These are phyloP conservation scores for Harringtonia lauricola DNA, from an alignment of 2,329 filamentous ascomycete species.

Conservation along the genomic window DNA sequence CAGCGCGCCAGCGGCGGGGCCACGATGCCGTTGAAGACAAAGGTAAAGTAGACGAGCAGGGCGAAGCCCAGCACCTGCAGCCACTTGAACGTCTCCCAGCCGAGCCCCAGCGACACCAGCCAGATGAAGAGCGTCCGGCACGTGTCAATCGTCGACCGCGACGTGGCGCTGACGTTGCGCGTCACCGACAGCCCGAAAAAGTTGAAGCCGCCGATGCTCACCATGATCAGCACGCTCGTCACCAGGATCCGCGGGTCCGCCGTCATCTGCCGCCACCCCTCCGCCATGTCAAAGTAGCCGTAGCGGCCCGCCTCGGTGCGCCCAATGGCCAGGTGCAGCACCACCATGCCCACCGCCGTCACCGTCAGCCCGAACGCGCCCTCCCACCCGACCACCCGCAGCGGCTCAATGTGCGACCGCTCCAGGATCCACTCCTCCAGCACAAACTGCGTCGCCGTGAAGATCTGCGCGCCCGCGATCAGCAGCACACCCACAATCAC, in stretches of 20 bases:
- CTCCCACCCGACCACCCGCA: slow-evolving; percentile 93
- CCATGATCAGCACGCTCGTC: slow-evolving; percentile 85
- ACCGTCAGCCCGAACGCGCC: slow-evolving; percentile 80
- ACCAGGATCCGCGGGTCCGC: slow-evolving; percentile 59
- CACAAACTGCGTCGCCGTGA: slow-evolving; percentile 94
- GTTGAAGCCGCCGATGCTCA: slow-evolving; percentile 98
- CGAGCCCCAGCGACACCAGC: slow-evolving; percentile 83
- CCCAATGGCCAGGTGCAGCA: slow-evolving; percentile 70
- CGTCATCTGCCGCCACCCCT: slow-evolving; percentile 74
- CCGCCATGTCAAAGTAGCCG: slow-evolving; percentile 83
- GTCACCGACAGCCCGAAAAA: slow-evolving; percentile 97
- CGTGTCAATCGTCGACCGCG: slow-evolving; percentile 92
- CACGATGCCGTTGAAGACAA: slow-evolving; percentile 92
- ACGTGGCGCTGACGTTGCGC: slow-evolving; percentile 78
- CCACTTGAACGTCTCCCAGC: slow-evolving; percentile 98
- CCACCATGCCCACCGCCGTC: slow-evolving; percentile 67
- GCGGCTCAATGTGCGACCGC: slow-evolving; percentile 55
- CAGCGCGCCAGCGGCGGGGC: slow-evolving; percentile 65
- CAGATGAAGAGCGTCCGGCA: slow-evolving; percentile 97
- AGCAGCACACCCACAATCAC: slow-evolving; percentile 77
- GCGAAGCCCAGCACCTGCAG: slow-evolving; percentile 84
- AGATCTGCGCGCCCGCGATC: slow-evolving; percentile 91
- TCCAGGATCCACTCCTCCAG: slow-evolving; percentile 86
- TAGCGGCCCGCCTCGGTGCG: slow-evolving; percentile 59
- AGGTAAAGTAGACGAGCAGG: slow-evolving; percentile 89